phyloP scores from a whole-genome alignment of 805 yeast species.

The Danielozyma ontarioensis region DNA sequence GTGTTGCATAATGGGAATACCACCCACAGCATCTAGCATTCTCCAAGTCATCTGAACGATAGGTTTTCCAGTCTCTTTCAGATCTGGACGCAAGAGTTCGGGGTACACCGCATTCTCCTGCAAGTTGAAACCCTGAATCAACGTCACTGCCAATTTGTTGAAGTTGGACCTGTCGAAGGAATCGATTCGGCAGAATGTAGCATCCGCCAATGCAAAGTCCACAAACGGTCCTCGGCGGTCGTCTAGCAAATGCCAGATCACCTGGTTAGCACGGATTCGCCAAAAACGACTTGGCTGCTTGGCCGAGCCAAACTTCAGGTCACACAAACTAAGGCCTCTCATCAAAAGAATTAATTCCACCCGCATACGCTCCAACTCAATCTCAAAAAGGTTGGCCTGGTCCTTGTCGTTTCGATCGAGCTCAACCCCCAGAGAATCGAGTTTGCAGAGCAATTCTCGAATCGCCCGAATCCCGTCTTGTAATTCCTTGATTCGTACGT shows the following conservation, averaged over 20 bases:
- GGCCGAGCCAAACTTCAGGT: conserved; percentile 12
- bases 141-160: conserved; percentile 53
- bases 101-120: conserved; percentile 57
- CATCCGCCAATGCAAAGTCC: conserved; percentile 61
- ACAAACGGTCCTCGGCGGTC: conserved; percentile 58
- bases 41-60: conserved; percentile 52
- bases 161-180: conserved; percentile 61
- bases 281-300: conserved; percentile 18
- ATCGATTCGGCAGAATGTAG: conserved; percentile 57
- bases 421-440: conserved; percentile 28
- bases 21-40: conserved; percentile 84
- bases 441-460: conserved; percentile 32
- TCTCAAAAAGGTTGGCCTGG: conserved; percentile 18
- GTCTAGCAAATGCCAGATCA: conserved; percentile 66
- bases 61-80: conserved; percentile 14
- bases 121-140: conserved; percentile 67
- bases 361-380: conserved; percentile 28
- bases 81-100: conserved; percentile 58
- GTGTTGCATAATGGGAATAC: conserved; percentile 71
- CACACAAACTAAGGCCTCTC: conserved; percentile 21
- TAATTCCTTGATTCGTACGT: conserved; percentile 21
- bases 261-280: conserved; percentile 47
- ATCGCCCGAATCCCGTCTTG: conserved; percentile 26
- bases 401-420: conserved; percentile 15
- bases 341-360: conserved; percentile 32